Conservation (phyloP, 1,139 yeast species). For the Hansenula lynferdii region DNA sequence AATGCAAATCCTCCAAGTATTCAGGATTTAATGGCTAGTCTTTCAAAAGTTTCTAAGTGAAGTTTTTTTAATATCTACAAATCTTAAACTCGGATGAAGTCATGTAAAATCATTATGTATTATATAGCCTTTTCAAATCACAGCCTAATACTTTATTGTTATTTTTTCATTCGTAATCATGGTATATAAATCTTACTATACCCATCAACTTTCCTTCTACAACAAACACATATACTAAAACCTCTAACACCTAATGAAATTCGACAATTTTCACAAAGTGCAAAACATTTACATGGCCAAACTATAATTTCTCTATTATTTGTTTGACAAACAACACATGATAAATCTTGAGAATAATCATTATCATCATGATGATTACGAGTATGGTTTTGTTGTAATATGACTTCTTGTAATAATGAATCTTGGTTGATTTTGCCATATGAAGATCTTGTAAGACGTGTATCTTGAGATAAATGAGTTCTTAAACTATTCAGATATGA, state of each 20-base stretch:
- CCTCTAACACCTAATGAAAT: constrained; percentile 70
- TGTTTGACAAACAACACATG: constrained; percentile 79
- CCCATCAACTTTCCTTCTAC: constrained; percentile 67
- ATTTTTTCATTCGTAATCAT: constrained; percentile 16
- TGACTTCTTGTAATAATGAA: constrained; percentile 24
- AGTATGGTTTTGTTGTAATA: constrained; percentile 13
- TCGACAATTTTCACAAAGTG: constrained; percentile 82
- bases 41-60: constrained; percentile 30
- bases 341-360: constrained; percentile 17
- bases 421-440: constrained; percentile 25
- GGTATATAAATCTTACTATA: constrained; percentile 51
- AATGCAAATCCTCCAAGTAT: constrained; percentile 16
- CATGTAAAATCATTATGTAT: no score
- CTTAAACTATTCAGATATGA: constrained; percentile 21
- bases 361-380: constrained; percentile 9
- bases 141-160: neutral
- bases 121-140: no score
- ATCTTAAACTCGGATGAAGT: no score
- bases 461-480: constrained; percentile 18
- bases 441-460: constrained; percentile 28
- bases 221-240: constrained; percentile 79
- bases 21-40: constrained; percentile 30
- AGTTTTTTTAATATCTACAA: no score
- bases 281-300: constrained; percentile 93
- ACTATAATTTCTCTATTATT: constrained; percentile 71